Conservation (phyloP, 306 rosid genomes). For the Dryas alaskensis region DNA sequence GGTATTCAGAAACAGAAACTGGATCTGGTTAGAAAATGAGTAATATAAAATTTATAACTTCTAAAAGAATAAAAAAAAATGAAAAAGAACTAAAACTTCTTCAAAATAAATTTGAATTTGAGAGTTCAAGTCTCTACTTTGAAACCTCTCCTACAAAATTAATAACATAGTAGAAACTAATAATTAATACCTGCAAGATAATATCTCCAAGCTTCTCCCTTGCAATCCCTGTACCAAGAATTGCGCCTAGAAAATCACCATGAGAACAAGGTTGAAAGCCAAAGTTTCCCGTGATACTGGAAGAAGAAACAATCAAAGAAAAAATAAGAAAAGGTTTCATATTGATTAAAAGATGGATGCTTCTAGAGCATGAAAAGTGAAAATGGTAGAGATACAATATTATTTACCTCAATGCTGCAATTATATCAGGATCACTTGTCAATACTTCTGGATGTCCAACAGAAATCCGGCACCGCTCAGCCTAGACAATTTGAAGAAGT, state of each 20-base stretch:
- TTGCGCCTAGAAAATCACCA: constrained; percentile 88
- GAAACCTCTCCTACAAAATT: not conserved
- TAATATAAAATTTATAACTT: not conserved
- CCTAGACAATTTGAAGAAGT: constrained; percentile 44
- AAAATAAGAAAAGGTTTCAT: not conserved
- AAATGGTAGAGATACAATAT: constrained; percentile 5
- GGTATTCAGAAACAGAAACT: not conserved
- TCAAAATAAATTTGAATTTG: not conserved
- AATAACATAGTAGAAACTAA: not conserved
- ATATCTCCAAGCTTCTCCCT: constrained; percentile 89
- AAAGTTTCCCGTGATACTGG: constrained; percentile 83
- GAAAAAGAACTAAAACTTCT: not conserved
- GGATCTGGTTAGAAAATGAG: not conserved
- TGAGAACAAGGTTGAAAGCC: constrained; percentile 75
- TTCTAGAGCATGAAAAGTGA: constrained; percentile 5
- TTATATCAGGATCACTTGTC: constrained; percentile 76
- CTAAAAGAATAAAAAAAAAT: not conserved
- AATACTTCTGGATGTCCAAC: constrained; percentile 74
- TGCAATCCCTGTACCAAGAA: constrained; percentile 81
- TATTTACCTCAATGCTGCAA: constrained; percentile 77
- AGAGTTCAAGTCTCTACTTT: not conserved
- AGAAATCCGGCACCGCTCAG: constrained; percentile 90
- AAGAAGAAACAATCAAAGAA: constrained; percentile 27
- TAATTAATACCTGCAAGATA: constrained; percentile 63
- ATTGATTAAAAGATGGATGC: constrained; percentile 20